Conservation (phyloP, 2,329 filamentous ascomycete genomes). For the Stachybotrys elegans region DNA sequence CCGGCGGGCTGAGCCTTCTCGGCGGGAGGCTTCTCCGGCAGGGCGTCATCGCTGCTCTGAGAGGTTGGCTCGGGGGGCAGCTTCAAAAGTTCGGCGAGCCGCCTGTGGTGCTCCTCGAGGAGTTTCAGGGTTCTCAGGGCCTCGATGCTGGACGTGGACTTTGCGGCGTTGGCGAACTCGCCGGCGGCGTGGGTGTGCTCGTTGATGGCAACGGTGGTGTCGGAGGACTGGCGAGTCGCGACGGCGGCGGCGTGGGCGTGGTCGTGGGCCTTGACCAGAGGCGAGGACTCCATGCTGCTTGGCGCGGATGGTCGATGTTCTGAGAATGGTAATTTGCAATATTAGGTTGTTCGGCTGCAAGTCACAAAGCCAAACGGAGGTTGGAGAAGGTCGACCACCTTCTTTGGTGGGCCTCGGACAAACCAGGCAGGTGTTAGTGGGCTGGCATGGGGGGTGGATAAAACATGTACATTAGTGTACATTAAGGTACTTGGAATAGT, state of each 20-base stretch:
- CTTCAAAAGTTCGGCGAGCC: conserved; percentile 75
- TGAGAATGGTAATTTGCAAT: no score
- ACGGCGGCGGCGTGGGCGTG: conserved; percentile 84
- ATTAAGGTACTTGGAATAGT: no score
- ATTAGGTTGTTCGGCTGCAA: no score
- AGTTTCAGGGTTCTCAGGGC: conserved; percentile 79
- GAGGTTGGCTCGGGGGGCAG: conserved; percentile 48
- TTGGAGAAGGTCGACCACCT: no score
- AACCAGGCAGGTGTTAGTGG: no score
- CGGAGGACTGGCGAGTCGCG: conserved; percentile 65
- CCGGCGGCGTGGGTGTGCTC: conserved; percentile 85
- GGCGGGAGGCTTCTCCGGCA: conserved; percentile 20
- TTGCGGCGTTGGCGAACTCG: conserved; percentile 81
- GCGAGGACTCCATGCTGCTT: conserved; percentile 31
- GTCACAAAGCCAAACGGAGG: no score
- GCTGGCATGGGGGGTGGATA: no score
- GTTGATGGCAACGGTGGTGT: conserved; percentile 77
- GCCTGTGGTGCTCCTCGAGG: conserved; percentile 82
- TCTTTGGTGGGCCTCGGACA: no score
- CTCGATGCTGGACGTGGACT: conserved; percentile 61
- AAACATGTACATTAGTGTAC: no score
- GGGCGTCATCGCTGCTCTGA: conserved; percentile 22
- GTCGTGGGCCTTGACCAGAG: conserved; percentile 66
- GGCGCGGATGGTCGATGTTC: background rate
- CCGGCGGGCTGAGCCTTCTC: conserved; percentile 18